These are phyloP conservation scores for Anacardium occidentale DNA, from an alignment of 345 rosid species.

Conservation along the genomic window DNA sequence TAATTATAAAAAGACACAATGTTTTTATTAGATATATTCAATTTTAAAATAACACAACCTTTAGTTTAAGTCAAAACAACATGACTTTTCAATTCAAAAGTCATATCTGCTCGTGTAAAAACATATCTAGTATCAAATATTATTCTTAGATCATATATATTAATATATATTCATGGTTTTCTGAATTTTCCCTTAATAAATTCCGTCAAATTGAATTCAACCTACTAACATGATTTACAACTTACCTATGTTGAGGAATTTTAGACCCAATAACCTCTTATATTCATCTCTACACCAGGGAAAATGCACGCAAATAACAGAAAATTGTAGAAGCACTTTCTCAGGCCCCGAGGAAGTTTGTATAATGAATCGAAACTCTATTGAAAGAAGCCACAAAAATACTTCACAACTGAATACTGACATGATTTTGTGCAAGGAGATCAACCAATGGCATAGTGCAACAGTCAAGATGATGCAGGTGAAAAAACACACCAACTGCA, in stretches of 20 bases:
- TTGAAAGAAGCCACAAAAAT: not conserved
- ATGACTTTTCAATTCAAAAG: too few relatives aligned
- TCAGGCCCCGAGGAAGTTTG: constrained; percentile 69
- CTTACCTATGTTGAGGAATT: constrained; percentile 65
- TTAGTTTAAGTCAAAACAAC: too few relatives aligned
- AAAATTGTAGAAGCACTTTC: constrained; percentile 80
- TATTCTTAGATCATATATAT: too few relatives aligned
- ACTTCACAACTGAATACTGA: not conserved
- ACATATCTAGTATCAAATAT: too few relatives aligned
- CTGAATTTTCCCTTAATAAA: too few relatives aligned
- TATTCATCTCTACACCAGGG: constrained; percentile 53
- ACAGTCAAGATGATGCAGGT: not conserved
- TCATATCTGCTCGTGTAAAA: too few relatives aligned
- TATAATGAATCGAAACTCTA: constrained; percentile 19
- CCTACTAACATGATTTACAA: constrained; percentile 10
- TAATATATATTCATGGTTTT: too few relatives aligned
- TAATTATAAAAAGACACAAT: too few relatives aligned
- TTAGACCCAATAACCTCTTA: constrained; percentile 83
- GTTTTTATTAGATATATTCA: too few relatives aligned
- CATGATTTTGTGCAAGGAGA: constrained; percentile 1
- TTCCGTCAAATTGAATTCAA: too few relatives aligned
- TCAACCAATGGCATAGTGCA: not conserved
- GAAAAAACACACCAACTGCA: constrained; percentile 2
- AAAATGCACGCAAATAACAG: constrained; percentile 74
- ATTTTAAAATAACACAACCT: too few relatives aligned